Conservation (phyloP, 2,329 filamentous ascomycete genomes). For the Alternaria metachromatica region DNA sequence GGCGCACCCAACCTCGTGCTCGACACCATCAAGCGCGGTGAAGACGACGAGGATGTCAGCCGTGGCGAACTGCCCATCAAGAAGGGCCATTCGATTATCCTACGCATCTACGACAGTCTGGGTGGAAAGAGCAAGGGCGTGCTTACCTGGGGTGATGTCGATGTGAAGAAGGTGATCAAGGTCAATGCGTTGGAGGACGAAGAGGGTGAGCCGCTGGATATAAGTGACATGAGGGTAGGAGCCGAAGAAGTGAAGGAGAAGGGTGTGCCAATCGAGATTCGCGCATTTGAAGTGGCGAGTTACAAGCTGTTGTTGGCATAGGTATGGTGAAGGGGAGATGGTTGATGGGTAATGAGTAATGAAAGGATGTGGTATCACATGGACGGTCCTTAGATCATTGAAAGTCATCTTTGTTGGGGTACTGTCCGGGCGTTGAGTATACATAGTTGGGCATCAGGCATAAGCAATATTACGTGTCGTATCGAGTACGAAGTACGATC, state of each 20-base stretch:
- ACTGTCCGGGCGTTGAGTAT: not conserved
- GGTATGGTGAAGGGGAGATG: not conserved
- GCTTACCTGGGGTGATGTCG: constrained; percentile 69
- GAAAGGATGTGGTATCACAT: not conserved
- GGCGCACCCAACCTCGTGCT: constrained; percentile 73
- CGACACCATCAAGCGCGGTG: constrained; percentile 88
- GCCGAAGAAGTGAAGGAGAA: constrained; percentile 58
- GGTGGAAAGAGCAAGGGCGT: constrained; percentile 79
- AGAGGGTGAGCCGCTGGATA: constrained; percentile 64
- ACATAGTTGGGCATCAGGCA: not conserved
- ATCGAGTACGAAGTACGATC: not conserved
- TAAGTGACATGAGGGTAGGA: constrained; percentile 50
- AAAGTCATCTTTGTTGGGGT: not conserved
- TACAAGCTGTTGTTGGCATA: constrained; percentile 63
- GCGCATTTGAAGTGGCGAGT: constrained; percentile 86
- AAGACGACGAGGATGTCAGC: constrained; percentile 62
- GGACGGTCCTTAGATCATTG: not conserved
- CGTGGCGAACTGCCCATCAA: constrained; percentile 63
- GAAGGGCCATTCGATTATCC: constrained; percentile 77
- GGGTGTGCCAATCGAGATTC: constrained; percentile 61
- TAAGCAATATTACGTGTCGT: not conserved
- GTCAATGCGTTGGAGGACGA: constrained; percentile 91
- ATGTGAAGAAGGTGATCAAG: constrained; percentile 79
- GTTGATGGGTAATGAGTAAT: not conserved
- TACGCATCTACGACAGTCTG: constrained; percentile 86